phyloP scores from a whole-genome alignment of 306 rosid species.

The Quercus gilva region DNA sequence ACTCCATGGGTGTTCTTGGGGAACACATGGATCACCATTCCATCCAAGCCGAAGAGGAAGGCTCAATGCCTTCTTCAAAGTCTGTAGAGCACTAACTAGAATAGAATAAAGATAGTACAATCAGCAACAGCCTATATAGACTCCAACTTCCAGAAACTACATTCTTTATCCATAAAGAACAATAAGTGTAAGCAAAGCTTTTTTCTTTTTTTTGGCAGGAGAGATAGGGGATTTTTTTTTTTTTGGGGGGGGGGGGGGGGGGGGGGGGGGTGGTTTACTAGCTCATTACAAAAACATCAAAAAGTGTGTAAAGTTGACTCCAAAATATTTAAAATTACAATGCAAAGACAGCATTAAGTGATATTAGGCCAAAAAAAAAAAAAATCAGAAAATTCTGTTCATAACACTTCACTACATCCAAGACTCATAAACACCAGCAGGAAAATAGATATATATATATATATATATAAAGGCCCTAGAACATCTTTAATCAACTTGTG shows the following conservation, averaged over 20 bases:
- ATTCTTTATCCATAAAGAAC: background rate
- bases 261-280: too few relatives aligned
- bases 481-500: background rate
- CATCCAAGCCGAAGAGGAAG: constrained; percentile 94
- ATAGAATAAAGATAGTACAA: constrained; percentile 15
- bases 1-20: constrained; percentile 96
- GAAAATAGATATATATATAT: background rate
- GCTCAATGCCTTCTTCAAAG: constrained; percentile 70
- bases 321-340: background rate
- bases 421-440: background rate
- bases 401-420: background rate
- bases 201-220: too few relatives aligned
- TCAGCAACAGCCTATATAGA: background rate
- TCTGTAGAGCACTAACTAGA: constrained; percentile 80
- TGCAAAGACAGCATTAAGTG: too few relatives aligned
- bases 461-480: background rate
- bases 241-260: fast-evolving
- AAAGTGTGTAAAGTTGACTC: background rate
- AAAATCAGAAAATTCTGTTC: background rate
- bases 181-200: background rate
- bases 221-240: too few relatives aligned
- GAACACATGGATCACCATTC: constrained; percentile 99
- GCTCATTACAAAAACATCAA: background rate
- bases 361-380: background rate
- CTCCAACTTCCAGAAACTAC: constrained; percentile 21